phyloP scores from a whole-genome alignment of 345 rosid genomes.

The Linum usitatissimum region DNA sequence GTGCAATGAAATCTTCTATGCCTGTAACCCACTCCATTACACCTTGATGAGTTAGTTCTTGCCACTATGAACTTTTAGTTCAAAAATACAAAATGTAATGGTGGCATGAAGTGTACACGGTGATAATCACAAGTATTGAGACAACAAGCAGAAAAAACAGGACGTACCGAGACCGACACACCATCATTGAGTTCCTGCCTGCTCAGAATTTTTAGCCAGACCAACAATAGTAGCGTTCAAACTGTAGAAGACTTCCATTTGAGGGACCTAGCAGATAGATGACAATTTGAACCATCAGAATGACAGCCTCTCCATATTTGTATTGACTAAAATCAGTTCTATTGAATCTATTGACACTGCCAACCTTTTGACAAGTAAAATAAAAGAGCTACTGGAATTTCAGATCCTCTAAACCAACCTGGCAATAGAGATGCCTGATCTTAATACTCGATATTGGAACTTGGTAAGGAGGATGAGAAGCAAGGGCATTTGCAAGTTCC shows the following conservation, averaged over 20 bases:
- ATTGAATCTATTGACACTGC: not conserved
- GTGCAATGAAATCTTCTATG: too few species aligned
- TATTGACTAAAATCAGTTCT: too few species aligned
- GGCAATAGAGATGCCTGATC: slow-evolving; percentile 68
- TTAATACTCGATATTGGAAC: slow-evolving; percentile 67
- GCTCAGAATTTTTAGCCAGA: slow-evolving; percentile 58
- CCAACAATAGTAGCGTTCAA: slow-evolving; percentile 85
- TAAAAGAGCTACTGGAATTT: not conserved
- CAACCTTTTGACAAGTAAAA: not conserved
- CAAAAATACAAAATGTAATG: not conserved
- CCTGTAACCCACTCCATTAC: too few species aligned
- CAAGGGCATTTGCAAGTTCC: slow-evolving; percentile 76
- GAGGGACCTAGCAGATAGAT: slow-evolving; percentile 42
- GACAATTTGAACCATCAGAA: not conserved
- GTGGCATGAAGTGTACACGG: too few species aligned
- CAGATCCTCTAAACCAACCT: slow-evolving; percentile 37
- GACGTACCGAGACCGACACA: slow-evolving; percentile 87
- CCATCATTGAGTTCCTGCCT: slow-evolving; percentile 44
- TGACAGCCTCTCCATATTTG: not conserved
- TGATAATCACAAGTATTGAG: not conserved
- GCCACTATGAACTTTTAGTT: too few species aligned
- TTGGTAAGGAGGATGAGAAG: slow-evolving; percentile 79
- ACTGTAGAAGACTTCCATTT: slow-evolving; percentile 56
- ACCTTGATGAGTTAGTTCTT: too few species aligned
- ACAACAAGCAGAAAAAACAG: not conserved